Conservation (phyloP, 2,329 filamentous ascomycete genomes). For the Alternaria hordeiaustralica region DNA sequence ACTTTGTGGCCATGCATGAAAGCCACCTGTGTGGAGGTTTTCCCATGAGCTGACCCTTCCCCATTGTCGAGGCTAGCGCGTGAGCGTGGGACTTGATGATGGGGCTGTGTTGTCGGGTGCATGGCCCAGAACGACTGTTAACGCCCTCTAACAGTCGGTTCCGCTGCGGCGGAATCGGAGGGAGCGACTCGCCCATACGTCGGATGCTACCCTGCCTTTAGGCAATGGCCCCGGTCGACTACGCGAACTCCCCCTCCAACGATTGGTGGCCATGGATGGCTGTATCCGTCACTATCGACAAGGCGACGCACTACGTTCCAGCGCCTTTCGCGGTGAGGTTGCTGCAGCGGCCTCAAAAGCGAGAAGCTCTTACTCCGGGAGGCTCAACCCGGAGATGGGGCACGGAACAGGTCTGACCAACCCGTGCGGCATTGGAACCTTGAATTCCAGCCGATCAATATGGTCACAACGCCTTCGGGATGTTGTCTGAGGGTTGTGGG, state of each 20-base stretch:
- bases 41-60: too few species aligned
- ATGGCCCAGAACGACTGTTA: not conserved
- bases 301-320: not conserved
- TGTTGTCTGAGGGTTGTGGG: constrained; percentile 4
- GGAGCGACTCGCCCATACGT: not conserved
- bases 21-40: not conserved
- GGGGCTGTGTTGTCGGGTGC: not conserved
- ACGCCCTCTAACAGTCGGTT: not conserved
- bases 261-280: not conserved
- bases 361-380: not conserved
- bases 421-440: constrained; percentile 8
- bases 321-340: constrained; percentile 5
- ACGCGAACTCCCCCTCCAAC: not conserved
- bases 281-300: not conserved
- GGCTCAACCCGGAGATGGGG: not conserved
- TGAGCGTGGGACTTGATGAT: not conserved
- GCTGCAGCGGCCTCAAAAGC: not conserved
- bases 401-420: constrained; percentile 23
- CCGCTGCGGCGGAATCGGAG: not conserved
- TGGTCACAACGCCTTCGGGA: constrained; percentile 10
- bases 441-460: not conserved
- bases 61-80: too few species aligned
- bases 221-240: not conserved
- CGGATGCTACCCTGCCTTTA: not conserved
- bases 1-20: not conserved